A percentile compares a stretch with the other conserved stretches of the same genome.
Conservation (phyloP, 169 alveolate genomes). For the Hepatocystis sp. region DNA sequence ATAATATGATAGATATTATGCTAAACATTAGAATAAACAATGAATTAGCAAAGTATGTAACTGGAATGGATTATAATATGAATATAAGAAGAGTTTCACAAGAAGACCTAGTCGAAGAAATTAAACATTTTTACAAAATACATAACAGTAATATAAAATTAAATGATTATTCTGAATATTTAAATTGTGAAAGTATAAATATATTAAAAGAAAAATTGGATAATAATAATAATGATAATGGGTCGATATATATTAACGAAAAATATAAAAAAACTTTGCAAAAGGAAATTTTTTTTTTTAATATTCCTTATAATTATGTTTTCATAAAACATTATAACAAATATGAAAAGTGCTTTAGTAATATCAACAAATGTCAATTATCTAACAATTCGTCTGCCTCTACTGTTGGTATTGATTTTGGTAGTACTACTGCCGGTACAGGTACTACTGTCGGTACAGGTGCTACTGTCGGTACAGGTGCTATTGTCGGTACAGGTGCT, state of each 20-base stretch:
- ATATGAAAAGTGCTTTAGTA: not conserved
- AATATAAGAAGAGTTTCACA: slow-evolving; percentile 62
- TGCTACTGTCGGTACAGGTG: too few species aligned
- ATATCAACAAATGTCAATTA: not conserved
- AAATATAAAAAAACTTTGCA: slow-evolving; percentile 3
- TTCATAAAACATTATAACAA: slow-evolving; percentile 43
- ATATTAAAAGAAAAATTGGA: slow-evolving; percentile 15
- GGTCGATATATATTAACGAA: slow-evolving; percentile 2
- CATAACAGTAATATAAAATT: slow-evolving; percentile 46
- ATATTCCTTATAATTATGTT: slow-evolving; percentile 55
- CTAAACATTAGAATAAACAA: too few species aligned
- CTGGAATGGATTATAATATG: slow-evolving; percentile 51
- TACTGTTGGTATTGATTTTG: not conserved
- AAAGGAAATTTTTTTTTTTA: slow-evolving; percentile 21
- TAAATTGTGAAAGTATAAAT: slow-evolving; percentile 40
- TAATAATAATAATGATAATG: not conserved
- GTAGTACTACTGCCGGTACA: not conserved
- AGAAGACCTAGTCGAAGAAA: slow-evolving; percentile 38
- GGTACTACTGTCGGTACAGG: too few species aligned
- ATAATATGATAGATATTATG: not conserved
- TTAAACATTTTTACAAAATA: slow-evolving; percentile 55
- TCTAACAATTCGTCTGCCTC: not conserved
- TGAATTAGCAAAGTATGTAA: slow-evolving; percentile 48
- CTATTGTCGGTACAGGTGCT: too few species aligned
- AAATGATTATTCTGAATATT: slow-evolving; percentile 31